Evolutionary conservation across 805 yeast genomes (phyloP).

Genomic region (Tetrapisispora taiwanensis): DNA sequence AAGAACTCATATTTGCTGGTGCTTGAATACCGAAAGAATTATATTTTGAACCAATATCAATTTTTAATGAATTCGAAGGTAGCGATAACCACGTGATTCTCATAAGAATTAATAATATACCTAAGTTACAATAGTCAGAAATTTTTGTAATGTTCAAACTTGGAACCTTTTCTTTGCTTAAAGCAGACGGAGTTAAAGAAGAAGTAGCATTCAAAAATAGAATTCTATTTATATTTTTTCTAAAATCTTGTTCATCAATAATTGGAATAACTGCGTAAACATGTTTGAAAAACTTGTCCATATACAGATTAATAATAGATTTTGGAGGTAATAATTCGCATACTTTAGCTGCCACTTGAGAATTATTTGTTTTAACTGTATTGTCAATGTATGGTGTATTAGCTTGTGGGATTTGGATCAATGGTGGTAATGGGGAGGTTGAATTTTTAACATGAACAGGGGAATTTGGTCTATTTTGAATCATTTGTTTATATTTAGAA

Average conservation of each 20-base stretch:
- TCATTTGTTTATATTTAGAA: neutral
- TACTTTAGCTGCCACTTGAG: slow-evolving; percentile 22
- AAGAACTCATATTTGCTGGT: slow-evolving; percentile 2
- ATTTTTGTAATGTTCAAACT: slow-evolving; percentile 25
- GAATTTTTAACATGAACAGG: slow-evolving; percentile 1
- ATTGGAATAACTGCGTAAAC: slow-evolving; percentile 59
- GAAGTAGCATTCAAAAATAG: slow-evolving; percentile 5
- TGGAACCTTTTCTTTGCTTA: slow-evolving; percentile 13
- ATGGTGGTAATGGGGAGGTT: neutral
- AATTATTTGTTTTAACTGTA: slow-evolving; percentile 4
- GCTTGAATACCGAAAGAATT: slow-evolving; percentile 5
- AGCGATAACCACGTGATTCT: slow-evolving; percentile 48
- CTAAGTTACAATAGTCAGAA: slow-evolving; percentile 35
- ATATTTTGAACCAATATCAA: slow-evolving; percentile 18
- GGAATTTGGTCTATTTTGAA: slow-evolving; percentile 2
- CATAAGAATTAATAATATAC: slow-evolving; percentile 42
- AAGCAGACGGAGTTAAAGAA: slow-evolving; percentile 1
- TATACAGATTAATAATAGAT: slow-evolving; percentile 43
- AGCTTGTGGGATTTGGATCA: slow-evolving; percentile 5
- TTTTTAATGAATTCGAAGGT: slow-evolving; percentile 34
- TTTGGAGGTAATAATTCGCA: slow-evolving; percentile 43
- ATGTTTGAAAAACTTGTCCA: slow-evolving; percentile 49
- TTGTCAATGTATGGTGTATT: neutral
- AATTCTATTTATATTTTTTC: slow-evolving; percentile 23
- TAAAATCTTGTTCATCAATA: slow-evolving; percentile 43